Base-by-base conservation (phyloP, 1,139 yeast genomes). In the Blastobotrys illinoisensis region DNA sequence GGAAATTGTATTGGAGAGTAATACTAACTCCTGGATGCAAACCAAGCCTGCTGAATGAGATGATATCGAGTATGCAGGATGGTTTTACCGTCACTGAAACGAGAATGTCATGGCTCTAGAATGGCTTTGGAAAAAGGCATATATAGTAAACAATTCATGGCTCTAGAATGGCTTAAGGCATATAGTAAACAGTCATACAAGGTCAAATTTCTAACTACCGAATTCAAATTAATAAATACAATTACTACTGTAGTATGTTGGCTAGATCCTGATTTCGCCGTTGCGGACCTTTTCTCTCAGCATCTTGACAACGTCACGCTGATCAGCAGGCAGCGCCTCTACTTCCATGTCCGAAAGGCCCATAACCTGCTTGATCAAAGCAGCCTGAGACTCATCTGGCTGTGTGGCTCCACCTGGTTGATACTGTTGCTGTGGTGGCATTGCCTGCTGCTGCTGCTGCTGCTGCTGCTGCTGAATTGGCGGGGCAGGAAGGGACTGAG, bases 311-410 rank as follows among this genome's bases (percentile, higher is more conserved):
- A 69, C 70, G 9, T 58, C 58, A 43, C 67, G 67, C 67, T 87
- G 88, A 40, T 79, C 83, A 5, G 78, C 81, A 7, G 89, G 88
- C 44, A 88, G 75, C 11, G 72, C 73, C 2, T 72, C 71, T 7
- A 90, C 72, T 55, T 89, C 95, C 5, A 79, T 82, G 21, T 86
- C 89, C 3, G 82, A 71, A 60, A 91, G 73, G 18, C 74, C 74
- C 59, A 86, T 69, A 1, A 89, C 67, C 71, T 58, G 83, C 46
- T 65, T 63, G 72, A 64, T 83, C 73, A 74, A 61, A 1, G 67
- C 73, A 4, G 69, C 72, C 58, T 72, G 74, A 50, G 67, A 63
- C 1, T 74, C 69, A 26, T 67, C 68, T 5, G 59, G 52, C 9
- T 51, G 55, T 16, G 56, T 54, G 11, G 55, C 55, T 13, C 51